Conservation (phyloP, 2,329 filamentous ascomycete genomes). For the Fusarium phyllophilum region DNA sequence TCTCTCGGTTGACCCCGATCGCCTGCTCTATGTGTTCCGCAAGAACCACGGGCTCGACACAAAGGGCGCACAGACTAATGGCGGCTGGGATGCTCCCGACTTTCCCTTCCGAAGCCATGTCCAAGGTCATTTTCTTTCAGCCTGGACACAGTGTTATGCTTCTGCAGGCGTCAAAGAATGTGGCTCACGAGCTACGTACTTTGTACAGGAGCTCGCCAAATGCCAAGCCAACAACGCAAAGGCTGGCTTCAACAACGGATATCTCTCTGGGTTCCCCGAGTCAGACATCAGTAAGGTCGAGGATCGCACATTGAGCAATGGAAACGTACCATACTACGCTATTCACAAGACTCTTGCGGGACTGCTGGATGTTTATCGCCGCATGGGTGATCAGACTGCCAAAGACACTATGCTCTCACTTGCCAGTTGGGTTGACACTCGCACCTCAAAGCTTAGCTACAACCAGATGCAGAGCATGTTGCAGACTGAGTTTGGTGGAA, state of each 20-base stretch:
- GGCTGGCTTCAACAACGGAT: conserved; percentile 56
- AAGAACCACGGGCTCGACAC: conserved; percentile 45
- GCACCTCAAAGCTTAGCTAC: conserved; percentile 55
- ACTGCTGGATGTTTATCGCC: conserved; percentile 60
- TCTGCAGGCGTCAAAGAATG: conserved; percentile 55
- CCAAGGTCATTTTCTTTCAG: conserved; percentile 62
- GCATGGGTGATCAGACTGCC: conserved; percentile 55
- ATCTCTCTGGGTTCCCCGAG: conserved; percentile 63
- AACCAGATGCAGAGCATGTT: conserved; percentile 60
- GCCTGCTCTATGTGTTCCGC: conserved; percentile 28
- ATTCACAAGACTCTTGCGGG: conserved; percentile 65
- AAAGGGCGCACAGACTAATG: conserved; percentile 56
- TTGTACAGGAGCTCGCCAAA: conserved; percentile 59
- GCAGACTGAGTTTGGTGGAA: conserved; percentile 62
- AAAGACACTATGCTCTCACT: conserved; percentile 56
- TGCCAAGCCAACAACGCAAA: conserved; percentile 61
- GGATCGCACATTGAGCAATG: conserved; percentile 54
- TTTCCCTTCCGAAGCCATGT: conserved; percentile 64
- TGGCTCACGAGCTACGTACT: conserved; percentile 56
- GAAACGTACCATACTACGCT: conserved; percentile 64
- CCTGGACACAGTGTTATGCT: conserved; percentile 61
- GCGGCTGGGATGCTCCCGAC: conserved; percentile 64
- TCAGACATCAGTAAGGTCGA: conserved; percentile 60
- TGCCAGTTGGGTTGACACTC: conserved; percentile 60
- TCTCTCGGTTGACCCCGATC: conserved; percentile 15